Percentiles rank a stretch among this genome's conserved stretches.
phyloP scores from a whole-genome alignment of 768 basidiomycete genomes.

The Lactarius pseudohatsudake region DNA sequence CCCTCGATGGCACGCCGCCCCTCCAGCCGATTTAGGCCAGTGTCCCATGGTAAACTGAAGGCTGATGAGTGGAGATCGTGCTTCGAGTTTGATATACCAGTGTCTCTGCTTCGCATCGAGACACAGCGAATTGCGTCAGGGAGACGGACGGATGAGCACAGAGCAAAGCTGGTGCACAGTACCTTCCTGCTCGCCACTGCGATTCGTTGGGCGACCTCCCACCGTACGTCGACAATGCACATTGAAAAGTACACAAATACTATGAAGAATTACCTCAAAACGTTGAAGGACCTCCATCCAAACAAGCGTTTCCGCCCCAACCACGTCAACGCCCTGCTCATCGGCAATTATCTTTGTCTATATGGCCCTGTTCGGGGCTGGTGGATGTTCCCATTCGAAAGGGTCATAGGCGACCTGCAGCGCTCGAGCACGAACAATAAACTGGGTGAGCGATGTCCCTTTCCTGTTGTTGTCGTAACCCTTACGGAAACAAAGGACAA shows the following conservation, averaged over 20 bases:
- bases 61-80: constrained; percentile 13
- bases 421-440: constrained; percentile 31
- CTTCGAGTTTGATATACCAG: constrained; percentile 8
- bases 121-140: background rate
- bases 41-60: constrained; percentile 3
- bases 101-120: background rate
- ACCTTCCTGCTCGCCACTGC: background rate
- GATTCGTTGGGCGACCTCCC: constrained; percentile 14
- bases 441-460: constrained; percentile 26
- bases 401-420: constrained; percentile 29
- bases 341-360: too few relatives aligned
- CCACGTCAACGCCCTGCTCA: constrained; percentile 31
- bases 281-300: too few relatives aligned
- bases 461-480: too few relatives aligned
- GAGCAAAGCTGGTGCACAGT: background rate
- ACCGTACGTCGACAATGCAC: too few relatives aligned
- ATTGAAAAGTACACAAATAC: too few relatives aligned
- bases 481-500: constrained; percentile 7
- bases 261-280: too few relatives aligned
- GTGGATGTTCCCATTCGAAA: constrained; percentile 38
- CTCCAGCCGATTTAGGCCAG: background rate
- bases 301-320: too few relatives aligned
- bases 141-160: background rate
- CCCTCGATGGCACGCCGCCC: too few relatives aligned
- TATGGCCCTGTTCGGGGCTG: too few relatives aligned